Conservation (phyloP, 371 early-diverging fungal species). For the Mortierella sp. region DNA sequence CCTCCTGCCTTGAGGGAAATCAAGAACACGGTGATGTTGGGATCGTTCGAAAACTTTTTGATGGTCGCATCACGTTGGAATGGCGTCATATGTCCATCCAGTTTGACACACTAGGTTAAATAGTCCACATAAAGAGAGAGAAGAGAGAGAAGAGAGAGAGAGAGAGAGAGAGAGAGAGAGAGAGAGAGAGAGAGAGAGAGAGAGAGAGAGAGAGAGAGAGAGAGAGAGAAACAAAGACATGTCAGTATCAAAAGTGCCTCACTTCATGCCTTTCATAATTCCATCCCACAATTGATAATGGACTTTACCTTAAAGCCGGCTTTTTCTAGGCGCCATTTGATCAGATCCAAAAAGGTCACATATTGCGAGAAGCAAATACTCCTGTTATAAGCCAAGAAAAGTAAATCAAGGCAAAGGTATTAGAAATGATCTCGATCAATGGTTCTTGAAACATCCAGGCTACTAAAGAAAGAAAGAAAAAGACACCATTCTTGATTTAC, state of each 20-base stretch:
- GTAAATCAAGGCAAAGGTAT: neutral
- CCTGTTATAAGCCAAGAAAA: slow-evolving; percentile 10
- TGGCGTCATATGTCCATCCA: slow-evolving; percentile 96
- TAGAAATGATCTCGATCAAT: no score
- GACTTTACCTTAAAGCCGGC: slow-evolving; percentile 84
- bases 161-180: neutral
- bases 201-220: neutral
- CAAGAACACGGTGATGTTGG: slow-evolving; percentile 88
- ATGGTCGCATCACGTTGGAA: slow-evolving; percentile 81
- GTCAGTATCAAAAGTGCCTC: neutral
- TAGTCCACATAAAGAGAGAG: neutral
- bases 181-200: neutral
- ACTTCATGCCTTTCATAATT: neutral
- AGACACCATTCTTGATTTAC: slow-evolving; percentile 53
- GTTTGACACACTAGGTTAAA: slow-evolving; percentile 78
- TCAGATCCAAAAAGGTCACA: slow-evolving; percentile 92
- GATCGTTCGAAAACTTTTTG: slow-evolving; percentile 81
- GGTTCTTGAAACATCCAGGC: no score
- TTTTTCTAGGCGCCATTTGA: slow-evolving; percentile 94
- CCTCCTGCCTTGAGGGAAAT: slow-evolving; percentile 96
- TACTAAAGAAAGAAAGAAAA: no score
- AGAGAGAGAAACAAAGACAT: neutral
- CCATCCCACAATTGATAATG: slow-evolving; percentile 6
- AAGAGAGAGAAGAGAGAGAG: neutral
- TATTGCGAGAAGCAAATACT: slow-evolving; percentile 92